Evolutionary conservation across 192 early-diverging fungal genomes (phyloP).

Genomic region (Coemansia sp.): DNA sequence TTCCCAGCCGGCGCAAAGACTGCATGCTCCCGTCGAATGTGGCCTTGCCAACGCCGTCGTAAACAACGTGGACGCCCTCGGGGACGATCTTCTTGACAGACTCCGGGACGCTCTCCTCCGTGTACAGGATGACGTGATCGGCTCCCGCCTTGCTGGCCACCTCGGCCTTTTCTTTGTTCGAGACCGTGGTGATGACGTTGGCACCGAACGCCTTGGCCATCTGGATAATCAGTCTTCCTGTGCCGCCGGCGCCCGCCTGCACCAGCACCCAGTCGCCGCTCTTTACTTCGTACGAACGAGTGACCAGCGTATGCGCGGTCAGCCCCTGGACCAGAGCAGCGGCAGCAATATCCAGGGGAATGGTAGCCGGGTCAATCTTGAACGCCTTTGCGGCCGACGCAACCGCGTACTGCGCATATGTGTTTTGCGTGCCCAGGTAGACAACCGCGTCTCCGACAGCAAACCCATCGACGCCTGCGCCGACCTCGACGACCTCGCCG

Average conservation of each 20-base stretch:
- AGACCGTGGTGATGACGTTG: conserved; percentile 82
- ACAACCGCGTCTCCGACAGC: conserved; percentile 80
- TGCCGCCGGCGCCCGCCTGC: conserved; percentile 88
- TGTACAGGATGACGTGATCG: conserved; percentile 73
- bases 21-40: conserved; percentile 75
- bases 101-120: conserved; percentile 59
- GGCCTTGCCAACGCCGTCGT: conserved; percentile 88
- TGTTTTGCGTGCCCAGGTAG: conserved; percentile 56
- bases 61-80: conserved; percentile 75
- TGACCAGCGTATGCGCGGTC: conserved; percentile 74
- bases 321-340: conserved; percentile 74
- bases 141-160: conserved; percentile 61
- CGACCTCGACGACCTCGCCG: conserved; percentile 76
- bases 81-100: conserved; percentile 72
- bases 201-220: conserved; percentile 73
- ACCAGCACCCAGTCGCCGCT: conserved; percentile 75
- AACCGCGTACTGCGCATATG: conserved; percentile 76
- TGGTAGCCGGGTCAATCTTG: conserved; percentile 51
- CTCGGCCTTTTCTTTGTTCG: conserved; percentile 66
- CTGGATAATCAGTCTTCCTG: conserved; percentile 78
- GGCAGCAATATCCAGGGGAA: conserved; percentile 62
- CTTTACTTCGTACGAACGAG: conserved; percentile 68
- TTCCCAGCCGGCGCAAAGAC: conserved; percentile 62
- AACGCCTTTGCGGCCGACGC: conserved; percentile 36
- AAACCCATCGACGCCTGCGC: conserved; percentile 59